Evolutionary conservation across 179 eudicot species (phyloP).

Genomic region (Silene coronaria): DNA sequence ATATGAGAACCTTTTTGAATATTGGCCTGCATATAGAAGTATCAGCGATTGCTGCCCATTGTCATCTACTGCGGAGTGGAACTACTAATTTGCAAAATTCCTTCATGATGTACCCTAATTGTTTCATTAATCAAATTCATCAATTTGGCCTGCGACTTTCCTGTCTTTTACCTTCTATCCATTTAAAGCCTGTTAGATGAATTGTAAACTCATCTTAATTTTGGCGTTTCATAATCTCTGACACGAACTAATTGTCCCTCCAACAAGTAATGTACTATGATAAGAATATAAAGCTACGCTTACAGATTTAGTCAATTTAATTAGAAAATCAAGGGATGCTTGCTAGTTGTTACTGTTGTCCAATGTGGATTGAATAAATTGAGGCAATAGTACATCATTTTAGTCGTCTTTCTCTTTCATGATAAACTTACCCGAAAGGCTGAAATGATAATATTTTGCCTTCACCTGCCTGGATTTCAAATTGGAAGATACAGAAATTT

Average conservation of each 20-base stretch:
- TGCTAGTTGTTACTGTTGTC: too few species aligned
- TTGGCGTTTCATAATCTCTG: not conserved
- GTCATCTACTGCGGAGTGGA: not conserved
- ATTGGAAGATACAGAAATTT: too few species aligned
- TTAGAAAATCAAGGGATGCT: not conserved
- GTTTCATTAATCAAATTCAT: slow-evolving; percentile 4
- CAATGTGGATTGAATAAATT: too few species aligned
- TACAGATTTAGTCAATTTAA: not conserved
- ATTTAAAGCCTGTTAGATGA: not conserved
- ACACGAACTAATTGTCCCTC: not conserved
- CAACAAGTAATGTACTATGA: not conserved
- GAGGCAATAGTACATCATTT: too few species aligned
- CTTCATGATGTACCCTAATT: slow-evolving; percentile 2
- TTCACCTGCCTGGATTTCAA: too few species aligned
- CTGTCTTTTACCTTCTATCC: not conserved
- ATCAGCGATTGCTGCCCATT: not conserved
- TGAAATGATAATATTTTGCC: too few species aligned
- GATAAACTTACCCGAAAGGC: too few species aligned
- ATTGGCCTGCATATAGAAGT: not conserved
- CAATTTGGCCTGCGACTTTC: not conserved
- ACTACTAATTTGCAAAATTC: not conserved
- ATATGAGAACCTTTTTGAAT: slow-evolving; percentile 1
- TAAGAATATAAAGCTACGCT: not conserved
- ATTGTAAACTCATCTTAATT: not conserved
- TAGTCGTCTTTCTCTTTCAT: too few species aligned